Conservation (phyloP, 1,139 yeast species). For the Suhomyces panamericanus region DNA sequence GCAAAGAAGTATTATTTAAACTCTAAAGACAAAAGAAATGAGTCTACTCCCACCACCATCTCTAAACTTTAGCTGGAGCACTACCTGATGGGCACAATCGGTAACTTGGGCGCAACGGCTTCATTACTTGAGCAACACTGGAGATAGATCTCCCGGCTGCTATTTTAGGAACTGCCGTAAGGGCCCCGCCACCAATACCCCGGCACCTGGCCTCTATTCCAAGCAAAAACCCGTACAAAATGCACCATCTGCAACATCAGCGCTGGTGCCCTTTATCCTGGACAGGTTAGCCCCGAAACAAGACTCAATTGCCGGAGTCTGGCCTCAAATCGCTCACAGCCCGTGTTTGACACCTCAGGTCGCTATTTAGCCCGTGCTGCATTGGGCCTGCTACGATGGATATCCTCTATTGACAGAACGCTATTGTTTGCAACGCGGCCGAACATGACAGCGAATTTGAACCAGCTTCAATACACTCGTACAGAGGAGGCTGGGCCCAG, state of each 20-base stretch:
- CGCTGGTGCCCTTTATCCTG: too few relatives aligned
- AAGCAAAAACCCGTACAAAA: too few relatives aligned
- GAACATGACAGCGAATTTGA: conserved; percentile 1
- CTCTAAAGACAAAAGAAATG: conserved; percentile 4
- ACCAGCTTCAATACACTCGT: not conserved
- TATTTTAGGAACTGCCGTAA: not conserved
- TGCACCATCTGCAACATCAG: too few relatives aligned
- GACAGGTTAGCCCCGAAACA: too few relatives aligned
- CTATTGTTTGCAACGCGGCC: not conserved
- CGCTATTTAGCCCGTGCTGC: not conserved
- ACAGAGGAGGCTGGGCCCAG: too few relatives aligned
- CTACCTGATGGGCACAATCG: not conserved
- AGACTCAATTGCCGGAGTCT: too few relatives aligned
- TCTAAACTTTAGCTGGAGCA: not conserved
- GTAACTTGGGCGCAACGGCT: not conserved
- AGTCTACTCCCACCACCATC: not conserved
- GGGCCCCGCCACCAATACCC: not conserved
- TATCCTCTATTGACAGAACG: not conserved
- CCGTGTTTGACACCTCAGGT: not conserved
- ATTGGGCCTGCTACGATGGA: not conserved
- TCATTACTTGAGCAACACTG: not conserved
- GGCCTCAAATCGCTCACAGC: too few relatives aligned
- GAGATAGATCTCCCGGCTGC: not conserved
- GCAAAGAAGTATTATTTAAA: conserved; percentile 4
- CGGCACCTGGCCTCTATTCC: too few relatives aligned